Base-by-base conservation (phyloP, 2,329 filamentous ascomycete species). In the Immersiporthe knoxdaviesiana region DNA sequence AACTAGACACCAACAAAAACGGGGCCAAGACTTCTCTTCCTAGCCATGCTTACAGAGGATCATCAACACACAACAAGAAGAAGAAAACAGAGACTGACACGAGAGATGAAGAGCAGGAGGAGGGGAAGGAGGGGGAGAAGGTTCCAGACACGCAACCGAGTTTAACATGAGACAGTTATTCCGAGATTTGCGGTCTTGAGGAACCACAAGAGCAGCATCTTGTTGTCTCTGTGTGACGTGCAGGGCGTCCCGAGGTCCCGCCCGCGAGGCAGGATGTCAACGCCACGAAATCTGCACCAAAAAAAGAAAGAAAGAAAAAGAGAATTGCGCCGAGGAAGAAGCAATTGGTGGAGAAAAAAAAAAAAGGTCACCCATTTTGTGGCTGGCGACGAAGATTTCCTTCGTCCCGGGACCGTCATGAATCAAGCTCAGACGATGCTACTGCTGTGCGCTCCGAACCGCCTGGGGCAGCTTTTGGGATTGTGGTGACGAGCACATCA, bases 271-370 rank as follows among this genome's bases (percentile, higher is more conserved):
- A 41, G 63, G 60, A 66, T 61, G 56, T 47, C 63, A 60, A 63
- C 67, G 66, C 65, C 63, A 56, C 52, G 59, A 44, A 54, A 59
- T 52, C 27, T 44, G 39, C n/a, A 2, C 16, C n/a, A 39, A 8
- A 44, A 11, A 44, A 41, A 14, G 12, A 41, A 16, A 16, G 39
- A 41, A 41, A 14, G 16, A 44, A 18, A 21, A 18, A 47, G 7
- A n/a, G 18, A 7, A 44, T 63, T 50, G 68, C 47, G 32, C 35
- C 66, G 58, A 44, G 39, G 35, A 8, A 47, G 32, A 50, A 65
- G 58, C 32, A 70, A 70, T 70, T 70, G 68, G 68, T 70, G 68
- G 68, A 65, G 62, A 68, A 70, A 68, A 4, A 39, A n/a, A 68
- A 70, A 68, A 4, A 39, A n/a, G 32, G 4, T 14, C 27, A 30